phyloP scores from a whole-genome alignment of 2,329 filamentous ascomycete species.

The Pseudogymnoascus sp. region DNA sequence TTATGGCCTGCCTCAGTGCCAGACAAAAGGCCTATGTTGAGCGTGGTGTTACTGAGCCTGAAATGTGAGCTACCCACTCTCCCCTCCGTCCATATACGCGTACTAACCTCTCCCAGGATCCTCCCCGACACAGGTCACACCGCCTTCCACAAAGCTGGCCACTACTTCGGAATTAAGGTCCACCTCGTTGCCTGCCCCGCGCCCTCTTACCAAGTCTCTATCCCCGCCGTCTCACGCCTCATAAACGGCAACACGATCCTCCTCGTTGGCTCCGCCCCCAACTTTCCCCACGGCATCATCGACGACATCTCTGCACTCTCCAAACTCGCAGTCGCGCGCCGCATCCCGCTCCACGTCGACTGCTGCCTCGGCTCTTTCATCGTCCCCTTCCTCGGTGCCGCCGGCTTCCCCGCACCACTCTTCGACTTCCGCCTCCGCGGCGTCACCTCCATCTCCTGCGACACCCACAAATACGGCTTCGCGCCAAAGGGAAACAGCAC shows the following conservation, averaged over 20 bases:
- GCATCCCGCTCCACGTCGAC: slow-evolving; percentile 87
- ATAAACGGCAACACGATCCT: slow-evolving; percentile 92
- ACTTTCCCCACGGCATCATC: slow-evolving; percentile 97
- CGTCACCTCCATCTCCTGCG: slow-evolving; percentile 90
- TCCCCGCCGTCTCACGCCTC: slow-evolving; percentile 68
- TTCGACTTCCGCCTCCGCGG: slow-evolving; percentile 94
- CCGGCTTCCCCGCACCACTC: slow-evolving; percentile 79
- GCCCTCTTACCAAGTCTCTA: slow-evolving; percentile 75
- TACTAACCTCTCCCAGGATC: slow-evolving; percentile 53
- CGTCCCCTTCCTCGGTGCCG: slow-evolving; percentile 80
- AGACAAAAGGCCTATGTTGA: slow-evolving; percentile 82
- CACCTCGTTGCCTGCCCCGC: slow-evolving; percentile 83
- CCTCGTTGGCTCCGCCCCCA: slow-evolving; percentile 88
- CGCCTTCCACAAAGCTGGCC: slow-evolving; percentile 87
- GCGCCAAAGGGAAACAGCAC: slow-evolving; percentile 96
- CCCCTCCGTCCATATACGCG: slow-evolving; percentile 7
- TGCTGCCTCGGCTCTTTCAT: slow-evolving; percentile 96
- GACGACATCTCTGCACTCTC: slow-evolving; percentile 87
- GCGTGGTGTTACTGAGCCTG: slow-evolving; percentile 80
- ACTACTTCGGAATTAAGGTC: slow-evolving; percentile 95
- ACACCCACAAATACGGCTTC: slow-evolving; percentile 99
- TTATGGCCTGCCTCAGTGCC: slow-evolving; percentile 89
- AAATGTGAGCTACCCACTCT: slow-evolving; percentile 58
- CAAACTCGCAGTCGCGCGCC: slow-evolving; percentile 68
- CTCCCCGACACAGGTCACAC: slow-evolving; percentile 91